Base-by-base conservation (phyloP, 2,329 filamentous ascomycete species). In the Neurospora crassa region DNA sequence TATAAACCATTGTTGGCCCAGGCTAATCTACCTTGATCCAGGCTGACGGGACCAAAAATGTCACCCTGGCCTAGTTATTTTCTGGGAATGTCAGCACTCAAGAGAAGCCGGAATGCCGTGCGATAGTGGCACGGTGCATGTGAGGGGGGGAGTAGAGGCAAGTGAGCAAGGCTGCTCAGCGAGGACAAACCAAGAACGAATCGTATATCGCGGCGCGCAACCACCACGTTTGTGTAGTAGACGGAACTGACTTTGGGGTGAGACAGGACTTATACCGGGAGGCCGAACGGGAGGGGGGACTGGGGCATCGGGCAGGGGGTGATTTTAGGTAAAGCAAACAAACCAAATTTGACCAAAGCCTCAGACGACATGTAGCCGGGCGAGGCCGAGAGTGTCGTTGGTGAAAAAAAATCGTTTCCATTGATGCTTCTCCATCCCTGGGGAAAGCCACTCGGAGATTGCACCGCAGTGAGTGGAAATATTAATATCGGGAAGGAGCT, bases 231-330 rank as follows among this genome's bases (percentile, higher is more conserved):
- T 41, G 41, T 7, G 40, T 69, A 34, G 43, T 69, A 69, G 20
- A 69, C 43, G 68, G 68, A 69, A 43, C 34, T 69, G 43, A 69
- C 68, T 69, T 69, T 43, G 53, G 53, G 53, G 53, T 63, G 53
- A 63, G 53, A 63, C 53, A 63, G 16, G 53, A 63, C 53, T 63
- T 37, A 37, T 63, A 37, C 53, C 53, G 24, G 14, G 53, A 63
- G 29, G 34, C 53, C 16, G 29, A 63, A 16, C 53, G 53, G 53
- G 53, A 63, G 53, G 29, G 4, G 53, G 53, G 53, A 63, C 53
- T 10, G 16, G 53, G 53, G 53, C 53, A 63, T 18, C 53, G 18
- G 53, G 53, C 53, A 63, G 24, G 47, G 47, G 47, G 47, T 2
- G 34, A 59, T 34, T 59, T 59, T 34, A 34, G 47, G 24, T 59